phyloP scores from a whole-genome alignment of 2,329 filamentous ascomycete species.

The Clonostachys solani region DNA sequence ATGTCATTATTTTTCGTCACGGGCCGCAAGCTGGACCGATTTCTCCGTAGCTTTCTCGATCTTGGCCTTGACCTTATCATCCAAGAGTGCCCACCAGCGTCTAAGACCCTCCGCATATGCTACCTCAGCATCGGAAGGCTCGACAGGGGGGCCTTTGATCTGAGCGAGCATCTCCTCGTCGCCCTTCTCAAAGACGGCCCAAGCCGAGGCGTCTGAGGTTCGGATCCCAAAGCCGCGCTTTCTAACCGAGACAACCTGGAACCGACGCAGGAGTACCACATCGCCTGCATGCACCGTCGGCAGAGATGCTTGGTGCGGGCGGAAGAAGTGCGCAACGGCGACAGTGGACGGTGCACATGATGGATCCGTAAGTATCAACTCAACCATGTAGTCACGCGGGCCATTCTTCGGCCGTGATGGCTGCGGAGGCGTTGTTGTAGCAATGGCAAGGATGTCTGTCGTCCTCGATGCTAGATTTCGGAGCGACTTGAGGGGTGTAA shows the following conservation, averaged over 20 bases:
- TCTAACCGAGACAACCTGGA: constrained; percentile 49
- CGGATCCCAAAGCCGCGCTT: constrained; percentile 51
- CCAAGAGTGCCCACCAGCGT: constrained; percentile 44
- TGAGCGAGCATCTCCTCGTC: constrained; percentile 37
- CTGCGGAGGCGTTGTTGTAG: constrained; percentile 41
- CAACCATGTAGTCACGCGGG: constrained; percentile 55
- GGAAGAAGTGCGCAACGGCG: constrained; percentile 52
- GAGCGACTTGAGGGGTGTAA: constrained; percentile 45
- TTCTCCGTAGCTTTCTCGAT: constrained; percentile 40
- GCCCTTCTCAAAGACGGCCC: constrained; percentile 54
- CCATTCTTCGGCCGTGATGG: constrained; percentile 52
- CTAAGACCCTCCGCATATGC: constrained; percentile 42
- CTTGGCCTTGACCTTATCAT: constrained; percentile 38
- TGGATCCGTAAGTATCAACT: constrained; percentile 53
- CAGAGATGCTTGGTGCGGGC: constrained; percentile 52
- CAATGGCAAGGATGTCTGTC: constrained; percentile 51
- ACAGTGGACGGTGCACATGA: constrained; percentile 48
- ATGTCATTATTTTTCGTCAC: too few relatives aligned
- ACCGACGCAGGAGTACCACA: constrained; percentile 51
- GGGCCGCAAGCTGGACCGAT: constrained; percentile 10
- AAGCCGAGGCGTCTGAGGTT: constrained; percentile 51
- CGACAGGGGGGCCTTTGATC: constrained; percentile 56
- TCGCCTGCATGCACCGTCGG: constrained; percentile 53
- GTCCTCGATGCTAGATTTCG: constrained; percentile 42
- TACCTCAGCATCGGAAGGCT: constrained; percentile 45